Base-by-base conservation (phyloP, 2,329 filamentous ascomycete genomes). In the Cercospora sp. region DNA sequence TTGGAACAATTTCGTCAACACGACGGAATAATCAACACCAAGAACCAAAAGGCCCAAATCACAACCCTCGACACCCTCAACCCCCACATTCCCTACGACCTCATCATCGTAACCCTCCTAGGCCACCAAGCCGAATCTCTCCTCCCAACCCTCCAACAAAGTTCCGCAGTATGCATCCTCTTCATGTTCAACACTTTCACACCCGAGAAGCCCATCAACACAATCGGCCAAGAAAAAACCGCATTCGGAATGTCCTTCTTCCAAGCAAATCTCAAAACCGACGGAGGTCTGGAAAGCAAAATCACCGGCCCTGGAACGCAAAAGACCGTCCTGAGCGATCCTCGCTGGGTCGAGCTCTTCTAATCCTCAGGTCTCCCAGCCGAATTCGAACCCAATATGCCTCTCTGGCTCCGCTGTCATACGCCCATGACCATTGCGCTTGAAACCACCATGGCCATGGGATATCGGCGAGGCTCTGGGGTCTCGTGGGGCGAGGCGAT, bases 181-280 rank as follows among this genome's bases (percentile, higher is more conserved):
- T 60, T 33, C 58, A 60, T 60, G 58, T 60, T 60, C 58, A 60
- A 60, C 33, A 42, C 58, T n/a, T 60, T 60, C 58, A 60, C 58
- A 36, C 58, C 58, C 7, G 58, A 60, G 18, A 1, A 7, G 2
- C 31, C 45, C 2, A 26, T 36, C 20, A 16, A 36, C n/a, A 60
- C 18, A 5, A 60, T 60, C 58, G 58, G 58, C 33, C 30, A 23
- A 45, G 58, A 45, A 2, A 13, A 16, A 36, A 28, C 36, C n/a
- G 31, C 58, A 23, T 60, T 60, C 18, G 58, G 58, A 7, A 60
- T 60, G 58, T n/a, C 58, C 6, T 60, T 60, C 58, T 42, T 60
- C n/a, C 58, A 60, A 45, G 58, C 58, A 1, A 36, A 26, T 16
- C 30, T 60, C 31, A 42, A 18, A 13, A 13, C 30, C 6, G 13